These are phyloP conservation scores for Neurospora sp. DNA, from an alignment of 495 filamentous ascomycete genomes.

Conservation along the genomic window DNA sequence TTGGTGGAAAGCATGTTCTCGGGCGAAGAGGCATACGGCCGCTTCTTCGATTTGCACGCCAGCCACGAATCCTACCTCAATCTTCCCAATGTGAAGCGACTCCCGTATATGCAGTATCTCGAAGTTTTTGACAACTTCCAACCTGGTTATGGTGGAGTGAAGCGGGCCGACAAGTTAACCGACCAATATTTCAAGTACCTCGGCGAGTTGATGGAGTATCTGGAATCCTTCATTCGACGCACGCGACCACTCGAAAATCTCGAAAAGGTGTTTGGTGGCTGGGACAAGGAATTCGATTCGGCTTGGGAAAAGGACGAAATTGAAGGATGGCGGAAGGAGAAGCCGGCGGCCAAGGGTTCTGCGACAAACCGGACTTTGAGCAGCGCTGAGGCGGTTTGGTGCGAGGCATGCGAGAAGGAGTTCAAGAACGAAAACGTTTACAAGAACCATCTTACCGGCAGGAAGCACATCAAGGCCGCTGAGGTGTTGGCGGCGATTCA, in stretches of 20 bases:
- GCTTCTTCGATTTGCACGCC: conserved; percentile 77
- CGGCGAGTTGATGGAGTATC: conserved; percentile 63
- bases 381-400: conserved; percentile 71
- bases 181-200: conserved; percentile 89
- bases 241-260: conserved; percentile 75
- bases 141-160: conserved; percentile 59
- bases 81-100: conserved; percentile 67
- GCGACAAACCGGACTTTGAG: conserved; percentile 34
- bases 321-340: conserved; percentile 65
- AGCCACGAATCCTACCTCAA: conserved; percentile 86
- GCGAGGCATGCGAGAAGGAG: conserved; percentile 80
- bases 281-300: conserved; percentile 74
- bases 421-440: conserved; percentile 96
- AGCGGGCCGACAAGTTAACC: conserved; percentile 70
- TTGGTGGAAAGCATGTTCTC: conserved; percentile 89
- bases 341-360: conserved; percentile 25
- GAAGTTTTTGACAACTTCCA: conserved; percentile 79
- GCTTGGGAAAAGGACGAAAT: conserved; percentile 72
- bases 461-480: conserved; percentile 83
- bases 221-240: conserved; percentile 77
- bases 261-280: conserved; percentile 60
- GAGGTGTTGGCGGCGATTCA: conserved; percentile 40
- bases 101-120: conserved; percentile 86
- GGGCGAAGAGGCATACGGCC: conserved; percentile 85
- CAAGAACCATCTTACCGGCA: conserved; percentile 74